Evolutionary conservation across 495 filamentous ascomycete genomes (phyloP), one percentile per base, ranked within the genome.

Genomic region (Elasticomyces elasticus): DNA sequence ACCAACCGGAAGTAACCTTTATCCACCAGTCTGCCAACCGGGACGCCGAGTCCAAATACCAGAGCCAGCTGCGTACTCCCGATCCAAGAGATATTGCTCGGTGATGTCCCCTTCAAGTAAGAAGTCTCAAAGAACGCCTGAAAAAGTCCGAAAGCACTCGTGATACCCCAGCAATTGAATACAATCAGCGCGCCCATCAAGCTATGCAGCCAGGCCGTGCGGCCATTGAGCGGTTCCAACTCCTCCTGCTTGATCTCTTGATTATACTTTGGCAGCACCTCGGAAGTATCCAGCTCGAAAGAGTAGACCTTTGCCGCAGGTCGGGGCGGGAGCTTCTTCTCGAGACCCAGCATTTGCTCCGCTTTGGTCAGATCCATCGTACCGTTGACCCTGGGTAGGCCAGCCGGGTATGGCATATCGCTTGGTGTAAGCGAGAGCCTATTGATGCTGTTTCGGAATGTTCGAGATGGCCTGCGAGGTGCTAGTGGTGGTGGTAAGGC

Each of bases 11-110:
- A 66, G 50, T 69, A 66, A 9, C 66, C 64, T 19, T 54, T 15
- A 43, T 70, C 67, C 40, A 66, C 61, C 4, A 64, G 43, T 19
- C 55, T 46, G 5, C 67, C 67, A 11, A 66, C 51, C 6, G 64
- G 61, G 0, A 63, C 55, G 22, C 63, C 66, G 15, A 67, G 53
- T 2, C 62, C 20, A 45, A 66, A 65, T 25, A 68, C 56, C 11
- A 70, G 59, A 37, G 62, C 66, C 1, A 62, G 54, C 51, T 70
- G 67, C 24, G 65, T 53, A 19, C 60, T 62, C 9, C 67, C 67
- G 25, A 70, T 67, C 66, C 66, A 68, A 17, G 58, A 55, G 22
- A 70, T 68, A 11, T 47, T 43, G n/a, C 63, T 64, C 15, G 66
- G 41, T 33, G 43, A 51, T 11, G 54, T 59, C 22, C 46, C 44